Conservation (phyloP, 805 yeast species). For the Kodamaea nitidulidarum region DNA sequence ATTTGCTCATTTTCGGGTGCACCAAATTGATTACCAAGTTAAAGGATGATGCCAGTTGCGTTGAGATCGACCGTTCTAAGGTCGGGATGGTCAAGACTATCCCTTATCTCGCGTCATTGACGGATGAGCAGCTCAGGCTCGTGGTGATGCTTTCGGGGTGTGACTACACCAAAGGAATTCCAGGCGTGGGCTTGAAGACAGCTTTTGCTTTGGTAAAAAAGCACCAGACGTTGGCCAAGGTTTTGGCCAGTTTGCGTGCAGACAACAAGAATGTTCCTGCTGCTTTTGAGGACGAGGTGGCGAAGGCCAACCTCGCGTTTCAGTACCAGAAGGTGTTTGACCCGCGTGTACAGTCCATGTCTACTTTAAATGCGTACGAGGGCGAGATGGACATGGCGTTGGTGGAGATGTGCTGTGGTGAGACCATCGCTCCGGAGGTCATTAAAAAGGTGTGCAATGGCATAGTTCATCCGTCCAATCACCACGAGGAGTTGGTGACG, state of each 20-base stretch:
- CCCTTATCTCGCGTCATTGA: constrained; percentile 48
- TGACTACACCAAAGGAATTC: constrained; percentile 87
- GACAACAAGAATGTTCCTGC: constrained; percentile 62
- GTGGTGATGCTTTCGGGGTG: constrained; percentile 94
- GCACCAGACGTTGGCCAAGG: constrained; percentile 49
- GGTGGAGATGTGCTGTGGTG: constrained; percentile 46
- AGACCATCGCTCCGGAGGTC: constrained; percentile 37
- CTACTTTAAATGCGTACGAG: constrained; percentile 53
- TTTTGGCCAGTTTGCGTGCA: constrained; percentile 51
- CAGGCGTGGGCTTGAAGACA: constrained; percentile 73
- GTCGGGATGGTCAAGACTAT: constrained; percentile 46
- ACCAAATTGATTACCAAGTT: constrained; percentile 71
- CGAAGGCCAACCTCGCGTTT: constrained; percentile 73
- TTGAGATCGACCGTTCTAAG: constrained; percentile 59
- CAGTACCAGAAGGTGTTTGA: constrained; percentile 82
- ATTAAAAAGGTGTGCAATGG: constrained; percentile 63
- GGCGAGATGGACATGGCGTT: constrained; percentile 42
- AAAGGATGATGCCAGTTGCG: constrained; percentile 68
- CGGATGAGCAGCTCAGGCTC: constrained; percentile 57
- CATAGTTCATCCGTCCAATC: constrained; percentile 60
- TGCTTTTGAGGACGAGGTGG: constrained; percentile 55
- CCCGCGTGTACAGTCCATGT: constrained; percentile 48
- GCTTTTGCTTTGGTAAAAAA: constrained; percentile 61
- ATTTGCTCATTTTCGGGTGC: constrained; percentile 85
- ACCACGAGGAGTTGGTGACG: constrained; percentile 37